Percentiles rank a stretch among this genome's conserved stretches.
These are phyloP conservation scores for Sicyos baderoa DNA, from an alignment of 306 rosid genomes.

Conservation along the genomic window DNA sequence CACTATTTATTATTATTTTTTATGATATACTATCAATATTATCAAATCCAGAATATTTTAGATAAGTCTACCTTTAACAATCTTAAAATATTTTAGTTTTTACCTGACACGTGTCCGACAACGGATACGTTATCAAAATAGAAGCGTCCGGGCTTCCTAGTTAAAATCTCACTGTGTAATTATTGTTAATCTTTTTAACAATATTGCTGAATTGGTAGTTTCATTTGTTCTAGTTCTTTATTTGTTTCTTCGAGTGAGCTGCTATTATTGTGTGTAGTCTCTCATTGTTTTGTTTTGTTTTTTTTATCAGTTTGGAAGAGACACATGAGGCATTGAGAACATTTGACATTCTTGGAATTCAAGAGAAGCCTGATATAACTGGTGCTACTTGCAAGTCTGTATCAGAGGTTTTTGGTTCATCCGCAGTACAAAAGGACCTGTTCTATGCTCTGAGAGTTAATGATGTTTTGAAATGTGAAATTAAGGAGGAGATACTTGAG, in stretches of 20 bases:
- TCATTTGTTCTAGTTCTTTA: background rate
- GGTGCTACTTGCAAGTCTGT: conserved; percentile 46
- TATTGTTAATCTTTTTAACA: background rate
- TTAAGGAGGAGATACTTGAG: conserved; percentile 44
- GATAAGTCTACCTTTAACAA: no score
- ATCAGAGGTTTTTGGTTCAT: conserved; percentile 45
- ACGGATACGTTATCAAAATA: no score
- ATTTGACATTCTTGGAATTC: conserved; percentile 58
- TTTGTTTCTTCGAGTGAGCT: background rate
- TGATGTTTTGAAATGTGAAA: conserved; percentile 53
- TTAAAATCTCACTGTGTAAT: no score
- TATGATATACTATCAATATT: no score
- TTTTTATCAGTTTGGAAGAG: conserved; percentile 63
- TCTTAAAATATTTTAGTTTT: no score
- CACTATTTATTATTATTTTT: no score
- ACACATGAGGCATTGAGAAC: conserved; percentile 67
- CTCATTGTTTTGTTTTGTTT: background rate
- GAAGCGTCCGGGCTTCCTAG: no score
- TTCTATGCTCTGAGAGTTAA: conserved; percentile 66
- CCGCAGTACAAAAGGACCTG: conserved; percentile 55
- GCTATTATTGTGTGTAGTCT: background rate
- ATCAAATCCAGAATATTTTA: no score
- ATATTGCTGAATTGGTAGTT: background rate
- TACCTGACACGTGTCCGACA: no score
- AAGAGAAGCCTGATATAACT: conserved; percentile 46